Base-by-base conservation (phyloP, 495 filamentous ascomycete genomes). In the Penicillium paxilli region DNA sequence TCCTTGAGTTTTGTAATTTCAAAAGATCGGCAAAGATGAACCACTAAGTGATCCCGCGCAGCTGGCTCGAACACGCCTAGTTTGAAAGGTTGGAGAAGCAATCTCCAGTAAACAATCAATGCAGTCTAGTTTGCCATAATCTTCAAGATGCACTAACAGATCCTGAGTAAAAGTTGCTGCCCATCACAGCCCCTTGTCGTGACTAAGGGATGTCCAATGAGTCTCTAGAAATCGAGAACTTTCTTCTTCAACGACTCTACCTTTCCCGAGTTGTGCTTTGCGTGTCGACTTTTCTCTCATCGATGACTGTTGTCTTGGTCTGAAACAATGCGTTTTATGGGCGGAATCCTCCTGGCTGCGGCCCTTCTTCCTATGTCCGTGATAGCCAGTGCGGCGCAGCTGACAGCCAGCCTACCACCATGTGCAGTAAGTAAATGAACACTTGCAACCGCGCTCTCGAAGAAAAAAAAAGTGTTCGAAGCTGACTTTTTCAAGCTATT, bases 341-440 rank as follows among this genome's bases (percentile, higher is more conserved):
- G 16, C 17, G 25, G 26, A 25, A 48, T 41, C 21, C 32, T 19
- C 25, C 22, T 58, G 21, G 47, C 33, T 9, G 54, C 24, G 8
- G 50, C 51, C 2, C 14, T 55, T 11, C 51, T 54, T 16, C 38
- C 51, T 2, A 28, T 26, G 8, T 33, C 24, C 11, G 58, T 35
- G 20, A 49, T 47, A 16, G 61, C 58, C 37, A 54, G 30, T n/a
- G 12, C 35, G 14, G 40, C 52, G 17, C 30, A 61, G 12, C 28
- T 61, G 20, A 54, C 28, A 3, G 48, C 54, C 3, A 44, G 26
- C 16, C 23, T 64, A 11, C 61, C 61, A 7, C 26, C 47, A 11
- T 64, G 61, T 44, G 61, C 61, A 26, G 61, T 64, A 61, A 0
- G 61, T 33, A 20, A 2, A 23, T n/a, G n/a, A n/a, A n/a, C n/a